Evolutionary conservation across 2,329 filamentous ascomycete genomes (phyloP), one percentile per base, ranked within the genome.

Genomic region (Aspergillus arachidicola): DNA sequence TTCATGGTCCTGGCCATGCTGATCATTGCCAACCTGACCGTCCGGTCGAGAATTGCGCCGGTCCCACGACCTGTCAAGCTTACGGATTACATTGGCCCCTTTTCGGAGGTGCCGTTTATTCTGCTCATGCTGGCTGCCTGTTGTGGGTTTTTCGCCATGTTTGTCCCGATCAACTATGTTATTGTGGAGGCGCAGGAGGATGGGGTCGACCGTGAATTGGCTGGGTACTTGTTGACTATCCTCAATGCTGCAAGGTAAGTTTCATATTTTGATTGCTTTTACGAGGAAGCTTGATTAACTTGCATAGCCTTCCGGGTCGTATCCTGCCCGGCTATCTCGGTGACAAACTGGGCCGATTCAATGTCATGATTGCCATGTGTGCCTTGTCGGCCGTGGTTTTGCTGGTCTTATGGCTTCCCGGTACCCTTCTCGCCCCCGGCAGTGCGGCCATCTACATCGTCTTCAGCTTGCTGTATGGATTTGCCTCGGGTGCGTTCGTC

Each of bases 401-500:
- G 14, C 76, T 87, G 1, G 83, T 79, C 28, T 71, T 89, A 1
- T 84, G 86, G 86, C 75, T 86, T 6, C 58, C 58, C 28, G 58
- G 58, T 6, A 60, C 58, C 7, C 16, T 60, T 26, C 7, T 82
- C 81, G 2, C 82, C 75, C 43, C 77, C 12, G 64, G 77, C 2
- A 79, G 79, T 51, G 84, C 86, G 4, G 83, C 84, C 0, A 82
- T 85, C 4, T 85, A 89, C 63, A 81, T 91, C 51, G 81, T 87
- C 48, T 92, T 91, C 72, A 82, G 84, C 19, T 79, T 84, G 30
- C 75, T 91, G 7, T 92, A 89, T 67, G 90, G 89, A 14, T 91
- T 92, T 72, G 83, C 84, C 9, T 89, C 86, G 0, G 90, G 90
- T 12, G 85, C 85, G 6, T 89, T 88, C 69, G 84, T 90, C 48